phyloP scores from a whole-genome alignment of 768 basidiomycete species.

The Kockovaella imperatae region DNA sequence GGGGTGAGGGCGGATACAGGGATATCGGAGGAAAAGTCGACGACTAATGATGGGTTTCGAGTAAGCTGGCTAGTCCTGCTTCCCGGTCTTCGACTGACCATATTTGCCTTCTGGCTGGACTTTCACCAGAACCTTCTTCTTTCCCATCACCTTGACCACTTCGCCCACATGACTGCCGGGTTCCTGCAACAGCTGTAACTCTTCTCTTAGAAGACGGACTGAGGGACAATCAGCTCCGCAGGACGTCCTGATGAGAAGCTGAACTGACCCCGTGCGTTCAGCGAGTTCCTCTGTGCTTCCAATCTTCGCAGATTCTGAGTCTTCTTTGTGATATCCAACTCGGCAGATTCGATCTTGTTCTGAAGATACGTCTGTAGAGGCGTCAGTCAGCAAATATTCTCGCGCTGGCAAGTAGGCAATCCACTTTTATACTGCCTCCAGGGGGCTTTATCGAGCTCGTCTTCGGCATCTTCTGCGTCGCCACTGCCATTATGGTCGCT shows the following conservation, averaged over 20 bases:
- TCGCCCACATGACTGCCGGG: slow-evolving; percentile 97
- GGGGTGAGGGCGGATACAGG: slow-evolving; percentile 71
- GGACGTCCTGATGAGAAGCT: neutral
- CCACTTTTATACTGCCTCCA: slow-evolving; percentile 33
- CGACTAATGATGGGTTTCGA: slow-evolving; percentile 59
- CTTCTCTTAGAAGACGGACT: slow-evolving; percentile 87
- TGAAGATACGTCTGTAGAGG: slow-evolving; percentile 72
- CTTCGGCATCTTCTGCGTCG: slow-evolving; percentile 28
- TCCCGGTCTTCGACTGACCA: slow-evolving; percentile 55
- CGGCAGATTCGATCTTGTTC: slow-evolving; percentile 88
- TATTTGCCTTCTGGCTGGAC: slow-evolving; percentile 99
- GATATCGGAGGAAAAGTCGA: slow-evolving; percentile 84
- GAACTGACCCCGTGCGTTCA: slow-evolving; percentile 79
- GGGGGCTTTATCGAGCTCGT: slow-evolving; percentile 7
- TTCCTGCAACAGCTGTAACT: slow-evolving; percentile 84
- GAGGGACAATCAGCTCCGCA: slow-evolving; percentile 7
- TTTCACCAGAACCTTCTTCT: slow-evolving; percentile 96
- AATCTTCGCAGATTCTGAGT: slow-evolving; percentile 91
- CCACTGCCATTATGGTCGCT: slow-evolving; percentile 19
- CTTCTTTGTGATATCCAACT: slow-evolving; percentile 87
- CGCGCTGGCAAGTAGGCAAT: neutral
- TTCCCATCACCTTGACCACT: slow-evolving; percentile 97
- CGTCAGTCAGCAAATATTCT: neutral
- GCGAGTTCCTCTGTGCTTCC: slow-evolving; percentile 92
- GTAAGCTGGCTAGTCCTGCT: too few species aligned